Percentiles rank a stretch among this genome's conserved stretches.
phyloP scores from a whole-genome alignment of 805 yeast genomes.

The Metschnikowia corniflorae region DNA sequence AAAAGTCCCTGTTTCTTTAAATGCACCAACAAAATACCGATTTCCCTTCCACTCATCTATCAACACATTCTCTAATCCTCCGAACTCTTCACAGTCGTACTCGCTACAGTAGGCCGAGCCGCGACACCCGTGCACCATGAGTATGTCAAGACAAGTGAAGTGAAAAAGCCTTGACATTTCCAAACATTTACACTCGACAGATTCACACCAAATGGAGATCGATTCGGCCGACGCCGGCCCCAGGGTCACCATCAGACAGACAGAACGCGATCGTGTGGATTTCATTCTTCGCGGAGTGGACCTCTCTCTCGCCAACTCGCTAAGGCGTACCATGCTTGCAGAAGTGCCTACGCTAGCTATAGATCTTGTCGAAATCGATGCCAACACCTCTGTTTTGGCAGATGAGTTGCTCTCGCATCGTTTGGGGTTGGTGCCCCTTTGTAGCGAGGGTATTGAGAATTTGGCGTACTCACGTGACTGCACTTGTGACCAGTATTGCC shows the following conservation, averaged over 20 bases:
- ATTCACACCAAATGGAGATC: conserved; percentile 21
- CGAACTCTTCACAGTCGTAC: too few relatives aligned
- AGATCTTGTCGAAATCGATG: conserved; percentile 91
- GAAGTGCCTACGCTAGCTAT: conserved; percentile 97
- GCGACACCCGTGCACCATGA: conserved; percentile 1
- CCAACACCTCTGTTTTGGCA: conserved; percentile 90
- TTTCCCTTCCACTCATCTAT: too few relatives aligned
- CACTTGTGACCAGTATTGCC: conserved; percentile 97
- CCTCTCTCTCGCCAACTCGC: conserved; percentile 84
- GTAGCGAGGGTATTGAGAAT: conserved; percentile 77
- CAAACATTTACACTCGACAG: too few relatives aligned
- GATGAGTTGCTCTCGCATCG: conserved; percentile 96
- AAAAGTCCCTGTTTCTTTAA: too few relatives aligned
- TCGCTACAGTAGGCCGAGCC: too few relatives aligned
- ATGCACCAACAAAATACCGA: too few relatives aligned
- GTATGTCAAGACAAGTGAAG: neutral
- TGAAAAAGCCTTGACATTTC: neutral
- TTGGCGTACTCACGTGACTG: conserved; percentile 91
- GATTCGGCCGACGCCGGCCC: conserved; percentile 51
- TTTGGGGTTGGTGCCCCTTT: conserved; percentile 86
- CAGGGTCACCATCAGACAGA: conserved; percentile 81
- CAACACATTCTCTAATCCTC: too few relatives aligned
- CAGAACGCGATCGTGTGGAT: conserved; percentile 84
- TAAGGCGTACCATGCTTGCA: conserved; percentile 88
- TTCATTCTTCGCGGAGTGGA: conserved; percentile 86